A percentile compares a stretch with the other conserved stretches of the same genome.
These are phyloP conservation scores for Avena eriantha DNA, from an alignment of 176 grass and related monocot species.

Conservation along the genomic window DNA sequence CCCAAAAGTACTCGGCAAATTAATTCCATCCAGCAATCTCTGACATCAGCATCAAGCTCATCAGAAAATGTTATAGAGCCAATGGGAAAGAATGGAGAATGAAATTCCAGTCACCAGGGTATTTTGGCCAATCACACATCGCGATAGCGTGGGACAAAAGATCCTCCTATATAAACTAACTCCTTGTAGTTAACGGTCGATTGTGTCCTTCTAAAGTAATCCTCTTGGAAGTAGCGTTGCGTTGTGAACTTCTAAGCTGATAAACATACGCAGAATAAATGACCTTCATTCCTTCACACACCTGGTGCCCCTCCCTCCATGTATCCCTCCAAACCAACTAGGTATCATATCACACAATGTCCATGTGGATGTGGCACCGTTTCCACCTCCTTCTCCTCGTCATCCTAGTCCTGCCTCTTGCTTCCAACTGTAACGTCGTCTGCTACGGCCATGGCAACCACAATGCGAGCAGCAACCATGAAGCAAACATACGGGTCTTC, in stretches of 20 bases:
- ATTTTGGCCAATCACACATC: not conserved
- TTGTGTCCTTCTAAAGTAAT: not conserved
- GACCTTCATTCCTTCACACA: not conserved
- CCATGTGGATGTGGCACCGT: not conserved
- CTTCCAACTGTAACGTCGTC: not conserved
- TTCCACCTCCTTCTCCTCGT: not conserved
- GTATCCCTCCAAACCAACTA: not conserved
- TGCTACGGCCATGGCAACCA: constrained; percentile 2
- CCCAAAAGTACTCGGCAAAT: not conserved
- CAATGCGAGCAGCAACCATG: not conserved
- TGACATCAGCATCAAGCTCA: not conserved
- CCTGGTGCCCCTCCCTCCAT: not conserved
- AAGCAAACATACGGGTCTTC: not conserved
- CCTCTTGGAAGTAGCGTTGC: not conserved
- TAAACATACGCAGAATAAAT: not conserved
- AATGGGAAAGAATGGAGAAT: not conserved
- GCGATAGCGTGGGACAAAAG: not conserved
- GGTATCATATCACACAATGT: not conserved
- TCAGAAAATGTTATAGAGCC: not conserved
- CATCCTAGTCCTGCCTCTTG: not conserved
- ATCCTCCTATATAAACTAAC: not conserved
- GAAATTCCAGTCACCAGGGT: not conserved
- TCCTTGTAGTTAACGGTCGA: not conserved
- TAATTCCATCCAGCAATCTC: not conserved
- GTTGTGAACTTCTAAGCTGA: not conserved